phyloP scores from a whole-genome alignment of 2,329 filamentous ascomycete genomes.

The Exserohilum rostratum region DNA sequence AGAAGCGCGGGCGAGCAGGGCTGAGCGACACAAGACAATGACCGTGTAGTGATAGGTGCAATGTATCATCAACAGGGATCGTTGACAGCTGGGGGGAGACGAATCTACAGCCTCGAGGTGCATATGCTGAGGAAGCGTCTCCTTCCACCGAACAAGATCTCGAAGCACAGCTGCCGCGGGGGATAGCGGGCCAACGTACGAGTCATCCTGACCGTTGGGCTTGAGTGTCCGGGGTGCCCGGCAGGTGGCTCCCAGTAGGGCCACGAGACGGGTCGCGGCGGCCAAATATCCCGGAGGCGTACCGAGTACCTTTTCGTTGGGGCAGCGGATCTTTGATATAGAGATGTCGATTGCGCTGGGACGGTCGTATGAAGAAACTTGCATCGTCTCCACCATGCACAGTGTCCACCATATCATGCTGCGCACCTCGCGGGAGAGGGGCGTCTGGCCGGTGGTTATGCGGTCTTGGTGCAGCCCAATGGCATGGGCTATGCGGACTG shows the following conservation, averaged over 20 bases:
- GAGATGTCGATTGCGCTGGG: slow-evolving; percentile 53
- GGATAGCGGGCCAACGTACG: slow-evolving; percentile 48
- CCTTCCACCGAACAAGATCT: slow-evolving; percentile 50
- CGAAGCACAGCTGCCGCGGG: slow-evolving; percentile 48
- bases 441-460: slow-evolving; percentile 43
- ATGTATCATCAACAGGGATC: slow-evolving; percentile 50
- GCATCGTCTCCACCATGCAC: slow-evolving; percentile 56
- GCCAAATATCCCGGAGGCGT: slow-evolving; percentile 48
- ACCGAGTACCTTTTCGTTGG: slow-evolving; percentile 47
- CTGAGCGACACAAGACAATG: slow-evolving; percentile 47
- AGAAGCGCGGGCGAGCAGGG: slow-evolving; percentile 48
- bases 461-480: slow-evolving; percentile 54
- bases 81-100: slow-evolving; percentile 43
- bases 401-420: slow-evolving; percentile 62
- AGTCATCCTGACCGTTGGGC: slow-evolving; percentile 41
- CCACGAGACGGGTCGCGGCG: slow-evolving; percentile 47
- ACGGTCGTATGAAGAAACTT: slow-evolving; percentile 53
- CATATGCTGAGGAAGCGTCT: slow-evolving; percentile 48
- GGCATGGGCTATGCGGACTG: slow-evolving; percentile 52
- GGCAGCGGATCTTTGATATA: slow-evolving; percentile 41
- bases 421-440: slow-evolving; percentile 52
- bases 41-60: slow-evolving; percentile 51
- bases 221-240: slow-evolving; percentile 45
- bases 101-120: slow-evolving; percentile 40
- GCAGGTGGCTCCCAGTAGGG: slow-evolving; percentile 48